Evolutionary conservation across 305 asterid genomes (phyloP).

Genomic region (Coffea humblotiana): DNA sequence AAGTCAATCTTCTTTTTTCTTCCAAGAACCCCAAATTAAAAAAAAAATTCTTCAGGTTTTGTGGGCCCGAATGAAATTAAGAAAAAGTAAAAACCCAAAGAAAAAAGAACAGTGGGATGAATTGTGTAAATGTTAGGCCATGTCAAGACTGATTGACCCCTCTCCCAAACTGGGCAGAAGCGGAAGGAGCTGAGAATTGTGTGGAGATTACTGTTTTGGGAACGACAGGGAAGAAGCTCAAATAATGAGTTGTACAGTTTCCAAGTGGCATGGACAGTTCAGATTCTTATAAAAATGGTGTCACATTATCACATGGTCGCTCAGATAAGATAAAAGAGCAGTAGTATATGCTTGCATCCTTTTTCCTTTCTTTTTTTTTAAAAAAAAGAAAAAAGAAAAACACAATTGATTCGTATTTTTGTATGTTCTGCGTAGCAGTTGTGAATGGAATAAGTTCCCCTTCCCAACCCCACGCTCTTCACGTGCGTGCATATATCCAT

Average conservation of each 20-base stretch:
- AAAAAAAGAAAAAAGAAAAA: too few species aligned
- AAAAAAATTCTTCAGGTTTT: neutral
- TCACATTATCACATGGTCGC: conserved; percentile 6
- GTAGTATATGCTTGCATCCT: neutral
- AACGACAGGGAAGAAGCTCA: conserved; percentile 8
- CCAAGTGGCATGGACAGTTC: conserved; percentile 3
- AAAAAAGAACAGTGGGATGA: neutral
- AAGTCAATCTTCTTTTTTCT: neutral
- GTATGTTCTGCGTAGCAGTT: neutral
- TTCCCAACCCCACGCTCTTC: conserved; percentile 19
- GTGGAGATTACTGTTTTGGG: conserved; percentile 23
- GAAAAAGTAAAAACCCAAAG: too few species aligned
- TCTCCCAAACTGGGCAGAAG: neutral
- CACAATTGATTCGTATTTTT: neutral
- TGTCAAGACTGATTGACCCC: neutral
- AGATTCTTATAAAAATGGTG: conserved; percentile 9
- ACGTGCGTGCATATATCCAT: conserved; percentile 5
- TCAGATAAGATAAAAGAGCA: neutral
- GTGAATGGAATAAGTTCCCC: conserved; percentile 7
- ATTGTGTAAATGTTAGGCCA: neutral
- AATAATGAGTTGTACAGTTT: neutral
- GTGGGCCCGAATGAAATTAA: neutral
- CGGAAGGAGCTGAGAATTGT: neutral
- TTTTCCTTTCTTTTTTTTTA: neutral
- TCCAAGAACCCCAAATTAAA: neutral